Evolutionary conservation across 768 basidiomycete species (phyloP).

Genomic region (Lactarius quietus): DNA sequence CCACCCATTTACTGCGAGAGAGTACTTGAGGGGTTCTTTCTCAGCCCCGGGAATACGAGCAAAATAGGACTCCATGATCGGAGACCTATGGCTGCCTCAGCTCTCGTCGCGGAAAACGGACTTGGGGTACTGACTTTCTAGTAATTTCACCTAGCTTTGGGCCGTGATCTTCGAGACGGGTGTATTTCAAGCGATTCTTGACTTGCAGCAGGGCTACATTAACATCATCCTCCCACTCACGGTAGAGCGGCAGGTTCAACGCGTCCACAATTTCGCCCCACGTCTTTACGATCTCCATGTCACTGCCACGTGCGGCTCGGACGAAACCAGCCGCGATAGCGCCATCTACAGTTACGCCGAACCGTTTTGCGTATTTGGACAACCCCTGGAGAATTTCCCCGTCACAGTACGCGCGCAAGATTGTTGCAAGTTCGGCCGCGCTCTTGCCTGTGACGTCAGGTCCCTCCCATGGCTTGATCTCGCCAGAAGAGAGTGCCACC

Average conservation of each 20-base stretch:
- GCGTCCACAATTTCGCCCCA: conserved; percentile 83
- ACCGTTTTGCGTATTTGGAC: conserved; percentile 59
- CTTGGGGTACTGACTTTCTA: conserved; percentile 50
- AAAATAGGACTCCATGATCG: conserved; percentile 90
- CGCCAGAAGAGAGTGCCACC: conserved; percentile 47
- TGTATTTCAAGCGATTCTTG: conserved; percentile 73
- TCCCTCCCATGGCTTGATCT: conserved; percentile 58
- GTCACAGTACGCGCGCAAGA: conserved; percentile 50
- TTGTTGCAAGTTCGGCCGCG: conserved; percentile 61
- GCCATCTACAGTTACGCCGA: conserved; percentile 60
- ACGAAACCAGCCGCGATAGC: conserved; percentile 70
- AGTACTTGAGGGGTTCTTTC: conserved; percentile 53
- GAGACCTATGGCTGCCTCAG: conserved; percentile 46
- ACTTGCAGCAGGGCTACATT: conserved; percentile 69
- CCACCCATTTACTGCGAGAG: conserved; percentile 98
- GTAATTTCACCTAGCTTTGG: conserved; percentile 82
- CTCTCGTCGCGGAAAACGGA: conserved; percentile 9
- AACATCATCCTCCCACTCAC: conserved; percentile 84
- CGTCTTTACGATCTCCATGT: conserved; percentile 42
- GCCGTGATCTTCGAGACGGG: conserved; percentile 75
- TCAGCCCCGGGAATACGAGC: conserved; percentile 64
- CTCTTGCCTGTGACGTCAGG: conserved; percentile 54
- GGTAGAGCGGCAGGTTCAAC: conserved; percentile 84
- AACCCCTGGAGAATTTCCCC: conserved; percentile 47
- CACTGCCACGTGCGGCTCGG: conserved; percentile 53